Percentiles rank a stretch among this genome's conserved stretches.
phyloP scores from a whole-genome alignment of 1,139 yeast genomes.

The Kodamaea sp. region DNA sequence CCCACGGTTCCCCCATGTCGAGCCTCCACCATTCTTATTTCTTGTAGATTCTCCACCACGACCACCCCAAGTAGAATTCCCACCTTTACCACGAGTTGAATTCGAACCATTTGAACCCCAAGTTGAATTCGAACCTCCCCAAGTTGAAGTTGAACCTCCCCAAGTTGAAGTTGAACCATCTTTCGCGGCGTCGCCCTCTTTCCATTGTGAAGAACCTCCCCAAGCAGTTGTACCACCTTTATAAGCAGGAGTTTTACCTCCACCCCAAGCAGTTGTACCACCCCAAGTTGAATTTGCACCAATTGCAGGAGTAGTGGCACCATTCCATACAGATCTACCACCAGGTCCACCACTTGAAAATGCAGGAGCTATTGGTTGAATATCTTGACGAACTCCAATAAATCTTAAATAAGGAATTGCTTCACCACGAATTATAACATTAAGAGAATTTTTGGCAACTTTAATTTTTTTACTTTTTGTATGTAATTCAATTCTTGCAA shows the following conservation, averaged over 20 bases:
- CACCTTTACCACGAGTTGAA: constrained; percentile 21
- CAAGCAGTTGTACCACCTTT: constrained; percentile 34
- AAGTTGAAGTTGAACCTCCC: constrained; percentile 11
- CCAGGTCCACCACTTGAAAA: constrained; percentile 42
- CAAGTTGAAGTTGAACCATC: constrained; percentile 15
- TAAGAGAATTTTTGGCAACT: constrained; percentile 72
- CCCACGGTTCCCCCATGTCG: constrained; percentile 27
- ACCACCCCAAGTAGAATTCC: constrained; percentile 42
- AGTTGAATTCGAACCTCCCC: constrained; percentile 31
- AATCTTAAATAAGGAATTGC: constrained; percentile 79
- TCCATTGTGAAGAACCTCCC: constrained; percentile 16
- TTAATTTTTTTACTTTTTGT: constrained; percentile 87
- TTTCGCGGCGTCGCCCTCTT: no score
- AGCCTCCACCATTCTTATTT: constrained; percentile 20
- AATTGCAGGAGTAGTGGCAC: constrained; percentile 51
- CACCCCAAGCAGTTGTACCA: constrained; percentile 48
- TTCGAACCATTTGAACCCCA: constrained; percentile 35
- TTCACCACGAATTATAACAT: constrained; percentile 64
- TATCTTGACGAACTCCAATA: constrained; percentile 44
- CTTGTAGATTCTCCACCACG: constrained; percentile 17
- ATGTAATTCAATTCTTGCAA: constrained; percentile 90
- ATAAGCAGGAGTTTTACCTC: constrained; percentile 31
- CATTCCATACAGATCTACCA: constrained; percentile 37
- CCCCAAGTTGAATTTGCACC: constrained; percentile 47
- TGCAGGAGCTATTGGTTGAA: constrained; percentile 35